phyloP scores from a whole-genome alignment of 805 yeast genomes.

The Hanseniaspora valbyensis region DNA sequence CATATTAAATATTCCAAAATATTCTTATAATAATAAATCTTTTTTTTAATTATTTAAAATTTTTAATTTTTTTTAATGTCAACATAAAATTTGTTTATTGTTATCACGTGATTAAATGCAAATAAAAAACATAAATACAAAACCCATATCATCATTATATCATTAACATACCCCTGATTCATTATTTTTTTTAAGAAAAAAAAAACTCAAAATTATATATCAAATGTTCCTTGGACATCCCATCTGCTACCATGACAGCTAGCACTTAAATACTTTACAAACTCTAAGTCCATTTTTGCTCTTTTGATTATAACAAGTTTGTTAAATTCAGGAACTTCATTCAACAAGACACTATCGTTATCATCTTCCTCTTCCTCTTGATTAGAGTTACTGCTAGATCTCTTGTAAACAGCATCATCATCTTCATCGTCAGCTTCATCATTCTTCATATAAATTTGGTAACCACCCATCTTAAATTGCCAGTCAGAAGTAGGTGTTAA shows the following conservation, averaged over 20 bases:
- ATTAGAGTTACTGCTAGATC: constrained; percentile 35
- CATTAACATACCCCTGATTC: no score
- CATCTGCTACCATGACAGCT: constrained; percentile 85
- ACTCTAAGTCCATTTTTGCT: constrained; percentile 78
- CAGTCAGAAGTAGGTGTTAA: constrained; percentile 87
- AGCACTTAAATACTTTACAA: constrained; percentile 81
- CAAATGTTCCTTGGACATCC: constrained; percentile 45
- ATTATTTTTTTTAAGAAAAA: no score
- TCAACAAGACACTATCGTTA: constrained; percentile 64
- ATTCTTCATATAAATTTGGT: constrained; percentile 77
- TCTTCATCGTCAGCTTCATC: constrained; percentile 43
- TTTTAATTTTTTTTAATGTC: no score
- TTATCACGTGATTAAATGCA: no score
- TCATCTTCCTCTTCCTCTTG: constrained; percentile 66
- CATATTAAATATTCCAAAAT: no score
- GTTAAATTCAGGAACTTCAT: constrained; percentile 78
- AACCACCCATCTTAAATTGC: constrained; percentile 85
- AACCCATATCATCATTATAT: no score
- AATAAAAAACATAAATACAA: no score
- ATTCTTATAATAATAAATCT: no score
- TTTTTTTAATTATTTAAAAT: no score
- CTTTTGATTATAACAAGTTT: constrained; percentile 63
- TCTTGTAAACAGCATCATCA: constrained; percentile 77
- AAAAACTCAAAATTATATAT: background rate
- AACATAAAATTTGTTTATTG: no score